These are phyloP conservation scores for Colletotrichum lentis DNA, from an alignment of 2,329 filamentous ascomycete species.

Conservation along the genomic window DNA sequence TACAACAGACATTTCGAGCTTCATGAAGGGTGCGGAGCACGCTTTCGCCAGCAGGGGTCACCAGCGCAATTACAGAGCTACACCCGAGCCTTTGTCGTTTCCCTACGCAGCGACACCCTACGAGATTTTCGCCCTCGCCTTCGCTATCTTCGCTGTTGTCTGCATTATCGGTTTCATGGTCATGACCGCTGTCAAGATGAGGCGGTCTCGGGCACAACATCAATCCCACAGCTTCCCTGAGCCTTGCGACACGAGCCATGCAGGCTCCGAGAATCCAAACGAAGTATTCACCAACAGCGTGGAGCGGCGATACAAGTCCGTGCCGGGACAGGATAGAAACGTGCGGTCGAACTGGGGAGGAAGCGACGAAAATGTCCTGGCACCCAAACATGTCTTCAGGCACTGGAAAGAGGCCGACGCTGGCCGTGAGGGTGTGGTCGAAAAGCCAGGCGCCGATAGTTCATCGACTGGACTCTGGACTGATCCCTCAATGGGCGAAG, in stretches of 20 bases:
- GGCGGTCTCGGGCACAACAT: conserved; percentile 5
- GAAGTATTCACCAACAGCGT: conserved; percentile 41
- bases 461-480: conserved; percentile 33
- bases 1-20: conserved; percentile 6
- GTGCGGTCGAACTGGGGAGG: conserved; percentile 41
- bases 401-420: not conserved
- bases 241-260: not conserved
- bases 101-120: conserved; percentile 42
- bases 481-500: conserved; percentile 10
- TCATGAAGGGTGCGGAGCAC: not conserved
- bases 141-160: conserved; percentile 47
- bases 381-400: conserved; percentile 13
- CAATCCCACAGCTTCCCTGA: conserved; percentile 38
- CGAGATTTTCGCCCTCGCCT: conserved; percentile 48
- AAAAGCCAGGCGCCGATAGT: conserved; percentile 15
- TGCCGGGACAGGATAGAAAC: conserved; percentile 41
- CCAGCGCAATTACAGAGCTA: not conserved
- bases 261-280: not conserved
- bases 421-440: not conserved
- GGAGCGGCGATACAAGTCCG: conserved; percentile 43
- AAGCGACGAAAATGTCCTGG: conserved; percentile 36
- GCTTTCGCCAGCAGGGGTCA: not conserved
- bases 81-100: not conserved
- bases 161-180: conserved; percentile 46
- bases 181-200: conserved; percentile 37